Evolutionary conservation across 768 basidiomycete species (phyloP), one percentile per base, ranked within the genome.

Genomic region (Trametes sanguinea): DNA sequence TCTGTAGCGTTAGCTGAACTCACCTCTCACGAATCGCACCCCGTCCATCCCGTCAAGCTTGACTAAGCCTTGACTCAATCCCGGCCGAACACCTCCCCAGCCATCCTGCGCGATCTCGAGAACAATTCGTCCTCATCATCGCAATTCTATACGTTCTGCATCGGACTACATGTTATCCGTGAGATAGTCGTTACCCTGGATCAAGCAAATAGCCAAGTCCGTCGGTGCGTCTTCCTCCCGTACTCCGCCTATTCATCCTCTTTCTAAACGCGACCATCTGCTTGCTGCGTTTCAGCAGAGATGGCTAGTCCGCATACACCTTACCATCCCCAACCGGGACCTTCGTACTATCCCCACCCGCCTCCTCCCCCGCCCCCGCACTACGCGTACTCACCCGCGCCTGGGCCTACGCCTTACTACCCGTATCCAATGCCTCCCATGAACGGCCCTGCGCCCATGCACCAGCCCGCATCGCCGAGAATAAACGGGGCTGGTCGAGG

Each of bases 401-500:
- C 68, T 45, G 66, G 58, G 9, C 64, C 67, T 10, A 60, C 67
- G 6, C 72, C 72, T 8, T 73, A 74, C 60, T 75, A 76, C 54
- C 71, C 66, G 43, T 73, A 75, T 51, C 68, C 69, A 0, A 60
- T 79, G 45, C 75, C 76, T 5, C 80, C 78, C 54, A 75, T 80
- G 72, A 77, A 76, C 61, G 75, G 66, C 2, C 76, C 72, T 66
- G 73, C 69, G 60, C 79, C 72, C 59, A 73, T 70, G 61, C 75
- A 72, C 59, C 73, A 64, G 22, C 76, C 71, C 57, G 73, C 77
- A 54, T 73, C 78, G 16, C 75, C 77, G 57, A 76, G 76, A 51
- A 65, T 76, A 16, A 73, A 69, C 46, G 68, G 65, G n/a, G 66
- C 67, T 11, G 77, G 68, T 44, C 79, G 72, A 66, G 73, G 72